These are phyloP conservation scores for Omphalotus olearius DNA, from an alignment of 1,284 basidiomycete species.

Conservation along the genomic window DNA sequence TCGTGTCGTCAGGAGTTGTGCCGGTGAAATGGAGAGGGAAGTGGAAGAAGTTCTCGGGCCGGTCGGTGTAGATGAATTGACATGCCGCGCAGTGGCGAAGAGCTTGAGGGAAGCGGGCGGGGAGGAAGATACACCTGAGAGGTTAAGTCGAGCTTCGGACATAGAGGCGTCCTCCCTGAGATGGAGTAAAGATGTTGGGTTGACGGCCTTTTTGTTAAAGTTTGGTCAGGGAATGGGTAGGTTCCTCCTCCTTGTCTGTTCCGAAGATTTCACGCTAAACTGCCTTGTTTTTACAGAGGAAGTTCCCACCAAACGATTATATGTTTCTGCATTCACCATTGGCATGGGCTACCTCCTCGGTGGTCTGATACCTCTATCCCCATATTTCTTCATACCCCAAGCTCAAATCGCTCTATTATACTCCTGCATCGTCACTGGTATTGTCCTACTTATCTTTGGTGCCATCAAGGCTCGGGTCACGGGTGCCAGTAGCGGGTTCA, in stretches of 20 bases:
- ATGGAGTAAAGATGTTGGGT: conserved; percentile 72
- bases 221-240: conserved; percentile 86
- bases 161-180: conserved; percentile 51
- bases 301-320: conserved; percentile 62
- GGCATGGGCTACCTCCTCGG: conserved; percentile 85
- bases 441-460: conserved; percentile 87
- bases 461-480: conserved; percentile 88
- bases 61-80: conserved; percentile 81
- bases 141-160: conserved; percentile 21
- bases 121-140: conserved; percentile 24
- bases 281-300: conserved; percentile 55
- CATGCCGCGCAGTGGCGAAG: conserved; percentile 77
- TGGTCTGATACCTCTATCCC: conserved; percentile 83
- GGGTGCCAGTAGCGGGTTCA: conserved; percentile 52
- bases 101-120: conserved; percentile 68
- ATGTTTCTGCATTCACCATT: conserved; percentile 90
- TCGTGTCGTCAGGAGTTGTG: conserved; percentile 85
- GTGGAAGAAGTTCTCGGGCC: conserved; percentile 86
- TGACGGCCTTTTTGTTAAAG: conserved; percentile 90
- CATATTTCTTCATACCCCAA: conserved; percentile 81
- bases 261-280: background rate
- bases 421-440: conserved; percentile 74
- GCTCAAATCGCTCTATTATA: conserved; percentile 70
- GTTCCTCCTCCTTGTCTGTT: conserved; percentile 22
- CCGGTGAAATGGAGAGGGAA: conserved; percentile 94